Base-by-base conservation (phyloP, 129 eudicot species). In the Mikania micrantha region DNA sequence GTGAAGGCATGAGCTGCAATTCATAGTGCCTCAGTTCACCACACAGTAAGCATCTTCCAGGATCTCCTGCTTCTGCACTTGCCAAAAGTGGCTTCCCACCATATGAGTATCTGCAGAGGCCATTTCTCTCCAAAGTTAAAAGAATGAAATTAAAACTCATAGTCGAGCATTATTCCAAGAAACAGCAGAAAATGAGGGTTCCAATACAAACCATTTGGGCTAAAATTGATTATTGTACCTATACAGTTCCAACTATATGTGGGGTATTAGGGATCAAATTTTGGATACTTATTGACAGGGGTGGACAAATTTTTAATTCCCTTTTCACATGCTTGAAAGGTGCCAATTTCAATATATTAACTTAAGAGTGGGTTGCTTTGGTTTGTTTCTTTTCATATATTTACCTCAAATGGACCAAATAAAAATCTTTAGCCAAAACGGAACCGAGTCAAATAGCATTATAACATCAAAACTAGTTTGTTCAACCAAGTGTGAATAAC, bases 1-100 rank as follows among this genome's bases (percentile, higher is more conserved):
- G 44, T 28, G 96, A 82, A 34, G 99, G 83, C 96, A 89, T 94
- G 42, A 94, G 75, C 76, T 89, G 97, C 97, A 89, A 69, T 76
- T 94, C 99, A 45, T 76, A 94, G 42, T 81, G 82, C 79, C 95
- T 84, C 66, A 77, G 19, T 57, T 78, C 93, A 72, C 96, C 96
- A 80, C 99, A 94, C n/a, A 79, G 50, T 53, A 28, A 38, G 67
- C 99, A 94, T 53, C 44, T 60, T 59, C 87, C 84, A 5, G 85
- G 83, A 78, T 86, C 83, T 45, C 77, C 77, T 0, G 66, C 60
- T 58, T 86, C 84, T 80, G 64, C 70, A 27, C 77, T 75, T 57
- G 92, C 88, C 81, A 94, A 52, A 61, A 94, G 76, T 22, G 99
- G 95, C 82, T 76, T 77, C 53, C 99, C 99, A 57, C 86, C 87